Evolutionary conservation across 1,139 yeast species (phyloP).

Genomic region (Petasospora fabianii): DNA sequence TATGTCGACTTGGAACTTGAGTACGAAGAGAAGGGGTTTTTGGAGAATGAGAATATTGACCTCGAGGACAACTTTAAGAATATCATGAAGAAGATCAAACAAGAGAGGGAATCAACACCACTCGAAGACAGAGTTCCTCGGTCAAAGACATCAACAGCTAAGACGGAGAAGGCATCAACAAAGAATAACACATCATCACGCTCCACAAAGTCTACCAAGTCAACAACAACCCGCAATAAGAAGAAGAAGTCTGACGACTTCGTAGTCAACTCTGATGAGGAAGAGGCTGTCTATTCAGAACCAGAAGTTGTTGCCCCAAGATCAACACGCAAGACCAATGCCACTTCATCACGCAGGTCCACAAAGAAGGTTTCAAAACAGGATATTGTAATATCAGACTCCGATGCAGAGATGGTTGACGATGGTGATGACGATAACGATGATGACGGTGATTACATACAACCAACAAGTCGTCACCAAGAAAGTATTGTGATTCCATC

Average conservation of each 20-base stretch:
- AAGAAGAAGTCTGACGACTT: constrained; percentile 10
- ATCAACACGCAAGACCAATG: constrained; percentile 4
- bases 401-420: constrained; percentile 3
- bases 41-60: constrained; percentile 38
- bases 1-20: constrained; percentile 68
- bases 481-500: constrained; percentile 5
- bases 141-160: not conserved
- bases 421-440: not conserved
- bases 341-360: not conserved
- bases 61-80: constrained; percentile 29
- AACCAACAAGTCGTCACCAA: not conserved
- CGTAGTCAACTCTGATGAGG: constrained; percentile 11
- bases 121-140: not conserved
- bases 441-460: not conserved
- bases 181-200: not conserved
- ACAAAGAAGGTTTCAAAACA: not conserved
- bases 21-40: constrained; percentile 55
- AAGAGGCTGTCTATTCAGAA: not conserved
- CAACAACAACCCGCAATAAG: constrained; percentile 1
- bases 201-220: constrained; percentile 1
- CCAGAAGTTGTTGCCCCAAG: not conserved
- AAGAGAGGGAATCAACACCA: constrained; percentile 11
- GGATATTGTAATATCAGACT: constrained; percentile 5
- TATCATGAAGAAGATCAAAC: constrained; percentile 29
- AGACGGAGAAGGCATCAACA: not conserved